Base-by-base conservation (phyloP, 192 early-diverging fungal genomes). In the Spinellus fusiger region DNA sequence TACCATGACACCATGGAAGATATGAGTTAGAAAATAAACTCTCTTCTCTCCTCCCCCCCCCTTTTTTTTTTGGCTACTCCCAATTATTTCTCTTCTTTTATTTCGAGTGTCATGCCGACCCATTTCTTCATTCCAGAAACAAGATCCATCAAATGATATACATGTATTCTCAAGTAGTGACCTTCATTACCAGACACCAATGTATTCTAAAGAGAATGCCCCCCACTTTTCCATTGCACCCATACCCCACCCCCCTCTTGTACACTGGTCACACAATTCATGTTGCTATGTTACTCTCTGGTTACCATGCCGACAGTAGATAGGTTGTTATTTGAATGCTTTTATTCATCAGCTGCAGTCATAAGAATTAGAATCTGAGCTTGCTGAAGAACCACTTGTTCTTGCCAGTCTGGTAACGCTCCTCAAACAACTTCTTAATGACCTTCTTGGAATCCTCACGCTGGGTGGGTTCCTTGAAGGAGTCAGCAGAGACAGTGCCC, bases 331-430 rank as follows among this genome's bases (percentile, higher is more conserved):
- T n/a, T n/a, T n/a, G n/a, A n/a, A n/a, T 44, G 40, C 13, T 44
- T 44, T 44, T 44, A 44, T 44, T 44, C 40, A 44, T 18, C n/a
- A n/a, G 40, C 40, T 44, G 18, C 40, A 44, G 40, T 18, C n/a
- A n/a, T n/a, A n/a, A n/a, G n/a, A n/a, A n/a, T 61, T 89, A 93
- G 87, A 93, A 93, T 68, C 90, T 83, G 69, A 99, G 92, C 89
- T 99, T 99, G 81, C 91, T 89, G 85, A 99, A 99, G 93, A 99
- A 99, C 97, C 97, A 99, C 87, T 94, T 94, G 90, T 96, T 98
- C 91, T 98, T 99, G 79, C 97, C 97, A 62, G 84, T 83, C 75
- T 90, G 86, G 86, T 98, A 95, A 79, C 94, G 88, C 83, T 97
- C 93, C 85, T 98, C 86, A 71, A 99, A 92, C 64, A 92, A 81